Evolutionary conservation across 2,329 filamentous ascomycete genomes (phyloP), one percentile per base, ranked within the genome.

Genomic region (Penicillium sp.): DNA sequence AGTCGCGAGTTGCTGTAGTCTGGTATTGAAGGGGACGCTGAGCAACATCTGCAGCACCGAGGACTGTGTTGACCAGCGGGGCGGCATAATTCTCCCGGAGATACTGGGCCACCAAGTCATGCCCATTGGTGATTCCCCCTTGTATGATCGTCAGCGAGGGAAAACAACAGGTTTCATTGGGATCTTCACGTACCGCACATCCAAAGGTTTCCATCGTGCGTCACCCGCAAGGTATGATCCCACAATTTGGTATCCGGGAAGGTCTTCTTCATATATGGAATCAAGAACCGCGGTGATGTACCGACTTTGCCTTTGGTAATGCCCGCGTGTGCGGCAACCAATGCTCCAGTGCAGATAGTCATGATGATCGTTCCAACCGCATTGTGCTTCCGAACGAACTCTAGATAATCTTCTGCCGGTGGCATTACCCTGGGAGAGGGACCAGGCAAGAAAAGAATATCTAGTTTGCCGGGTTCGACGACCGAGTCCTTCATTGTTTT

Each of bases 361-460:
- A 75, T 44, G 15, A 74, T 68, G 0, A 65, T 73, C 30, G 62
- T 69, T 22, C 68, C 69, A 45, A 56, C 67, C 7, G 67, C 68
- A 13, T 75, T 62, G 65, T 80, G 78, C 9, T 57, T 60, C 15
- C 71, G 68, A 17, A 80, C 61, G 56, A 78, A 80, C 1, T 71
- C 66, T 4, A 72, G 53, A 22, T 70, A 71, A 35, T 71, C 69
- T 13, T 73, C 68, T 1, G 66, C 61, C 0, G 75, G 75, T 0
- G 67, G 64, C 65, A 71, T 60, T 4, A 58, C 22, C 15, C 62
- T 68, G 0, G 77, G 78, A 7, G 78, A 70, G 0, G 78, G 75
- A 3, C 78, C 78, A 0, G 78, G 78, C 8, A 80, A 70, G 37
- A 78, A 42, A 4, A 80, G 60, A 33, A 78, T 65, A 57, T 79